Percentiles rank a stretch among this genome's conserved stretches.
Evolutionary conservation across 2,329 filamentous ascomycete genomes (phyloP).

Genomic region (Scorias spongiosa): DNA sequence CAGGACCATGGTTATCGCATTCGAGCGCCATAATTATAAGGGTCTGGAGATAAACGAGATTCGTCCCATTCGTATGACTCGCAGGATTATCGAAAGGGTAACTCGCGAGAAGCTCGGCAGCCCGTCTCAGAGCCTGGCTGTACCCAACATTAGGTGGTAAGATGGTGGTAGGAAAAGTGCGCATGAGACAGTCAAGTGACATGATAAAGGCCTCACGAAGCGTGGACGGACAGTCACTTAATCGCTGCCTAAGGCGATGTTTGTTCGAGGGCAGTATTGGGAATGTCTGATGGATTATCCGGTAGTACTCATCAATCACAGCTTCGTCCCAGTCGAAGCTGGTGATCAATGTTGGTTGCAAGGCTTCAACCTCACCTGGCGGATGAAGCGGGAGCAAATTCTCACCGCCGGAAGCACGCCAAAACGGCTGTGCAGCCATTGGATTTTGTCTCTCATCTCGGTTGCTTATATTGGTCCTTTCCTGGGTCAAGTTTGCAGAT

Average conservation of each 20-base stretch:
- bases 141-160: slow-evolving; percentile 21
- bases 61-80: slow-evolving; percentile 25
- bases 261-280: slow-evolving; percentile 49
- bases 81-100: slow-evolving; percentile 31
- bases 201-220: slow-evolving; percentile 50
- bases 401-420: not conserved
- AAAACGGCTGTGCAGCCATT: not conserved
- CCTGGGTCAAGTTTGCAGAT: not conserved
- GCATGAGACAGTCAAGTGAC: slow-evolving; percentile 45
- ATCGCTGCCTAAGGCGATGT: slow-evolving; percentile 38
- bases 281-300: slow-evolving; percentile 49
- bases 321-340: slow-evolving; percentile 32
- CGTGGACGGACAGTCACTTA: slow-evolving; percentile 40
- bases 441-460: not conserved
- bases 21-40: slow-evolving; percentile 52
- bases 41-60: slow-evolving; percentile 48
- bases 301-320: slow-evolving; percentile 40
- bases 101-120: slow-evolving; percentile 27
- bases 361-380: not conserved
- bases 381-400: not conserved
- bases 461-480: not conserved
- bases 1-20: slow-evolving; percentile 41
- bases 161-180: slow-evolving; percentile 33
- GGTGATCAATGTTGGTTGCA: slow-evolving; percentile 1
- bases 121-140: slow-evolving; percentile 24